Conservation (phyloP, 1,139 yeast genomes). For the Magnusiomyces magnusii region DNA sequence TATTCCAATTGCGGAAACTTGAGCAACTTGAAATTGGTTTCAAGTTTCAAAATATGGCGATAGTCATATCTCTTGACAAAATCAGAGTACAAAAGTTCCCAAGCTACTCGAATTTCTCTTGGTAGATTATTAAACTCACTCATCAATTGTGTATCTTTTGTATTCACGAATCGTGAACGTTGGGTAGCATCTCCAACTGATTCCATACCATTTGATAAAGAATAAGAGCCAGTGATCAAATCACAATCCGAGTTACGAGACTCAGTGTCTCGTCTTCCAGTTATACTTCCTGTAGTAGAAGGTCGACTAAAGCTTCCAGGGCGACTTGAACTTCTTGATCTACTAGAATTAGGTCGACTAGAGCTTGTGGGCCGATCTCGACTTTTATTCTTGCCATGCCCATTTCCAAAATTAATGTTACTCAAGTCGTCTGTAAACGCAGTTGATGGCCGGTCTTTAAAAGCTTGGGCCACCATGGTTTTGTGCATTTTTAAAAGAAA, state of each 20-base stretch:
- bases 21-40: not conserved
- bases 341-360: no score
- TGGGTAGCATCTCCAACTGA: not conserved
- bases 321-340: no score
- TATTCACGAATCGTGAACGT: not conserved
- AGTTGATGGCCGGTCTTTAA: not conserved
- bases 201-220: no score
- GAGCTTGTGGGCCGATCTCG: not conserved
- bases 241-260: no score
- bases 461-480: not conserved
- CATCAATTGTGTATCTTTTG: not conserved
- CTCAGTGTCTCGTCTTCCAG: no score
- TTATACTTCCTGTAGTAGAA: no score
- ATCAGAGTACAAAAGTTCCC: conserved; percentile 1
- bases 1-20: not conserved
- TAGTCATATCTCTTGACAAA: not conserved
- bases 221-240: no score
- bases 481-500: not conserved
- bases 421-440: not conserved
- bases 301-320: no score
- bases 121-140: not conserved
- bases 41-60: not conserved
- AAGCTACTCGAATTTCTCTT: not conserved
- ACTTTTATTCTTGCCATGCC: not conserved
- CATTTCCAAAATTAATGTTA: no score